Evolutionary conservation across 176 grass and related monocot species (phyloP).

Genomic region (Musa beccarii): DNA sequence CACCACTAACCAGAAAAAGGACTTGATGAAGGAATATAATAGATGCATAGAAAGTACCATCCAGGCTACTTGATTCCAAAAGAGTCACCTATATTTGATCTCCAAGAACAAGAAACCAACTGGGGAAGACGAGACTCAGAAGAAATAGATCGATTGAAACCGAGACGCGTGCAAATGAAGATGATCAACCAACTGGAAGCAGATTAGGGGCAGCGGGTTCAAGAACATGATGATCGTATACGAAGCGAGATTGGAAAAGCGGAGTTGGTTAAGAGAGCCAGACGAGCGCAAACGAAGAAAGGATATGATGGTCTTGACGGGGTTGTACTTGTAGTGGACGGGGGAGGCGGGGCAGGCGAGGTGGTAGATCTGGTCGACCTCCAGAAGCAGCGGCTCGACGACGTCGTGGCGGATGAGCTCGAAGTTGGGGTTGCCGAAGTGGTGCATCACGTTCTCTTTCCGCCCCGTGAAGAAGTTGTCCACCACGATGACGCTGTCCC

Average conservation of each 20-base stretch:
- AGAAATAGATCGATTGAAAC: neutral
- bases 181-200: too few species aligned
- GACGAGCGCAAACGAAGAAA: constrained; percentile 12
- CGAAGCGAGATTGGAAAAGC: neutral
- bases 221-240: neutral
- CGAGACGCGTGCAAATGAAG: too few species aligned
- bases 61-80: neutral
- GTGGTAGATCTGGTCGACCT: constrained; percentile 99
- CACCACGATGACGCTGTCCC: constrained; percentile 87
- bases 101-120: neutral
- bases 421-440: constrained; percentile 71
- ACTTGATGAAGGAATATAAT: neutral
- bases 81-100: neutral
- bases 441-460: constrained; percentile 91
- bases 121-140: neutral
- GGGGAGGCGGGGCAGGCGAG: constrained; percentile 87
- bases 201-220: too few species aligned
- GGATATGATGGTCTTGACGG: constrained; percentile 99
- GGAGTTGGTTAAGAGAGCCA: neutral
- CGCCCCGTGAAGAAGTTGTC: constrained; percentile 92
- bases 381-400: constrained; percentile 87
- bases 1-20: too few species aligned
- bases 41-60: neutral
- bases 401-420: constrained; percentile 25
- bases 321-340: constrained; percentile 97